These are phyloP conservation scores for Torulaspora franciscae DNA, from an alignment of 805 yeast species.

Conservation along the genomic window DNA sequence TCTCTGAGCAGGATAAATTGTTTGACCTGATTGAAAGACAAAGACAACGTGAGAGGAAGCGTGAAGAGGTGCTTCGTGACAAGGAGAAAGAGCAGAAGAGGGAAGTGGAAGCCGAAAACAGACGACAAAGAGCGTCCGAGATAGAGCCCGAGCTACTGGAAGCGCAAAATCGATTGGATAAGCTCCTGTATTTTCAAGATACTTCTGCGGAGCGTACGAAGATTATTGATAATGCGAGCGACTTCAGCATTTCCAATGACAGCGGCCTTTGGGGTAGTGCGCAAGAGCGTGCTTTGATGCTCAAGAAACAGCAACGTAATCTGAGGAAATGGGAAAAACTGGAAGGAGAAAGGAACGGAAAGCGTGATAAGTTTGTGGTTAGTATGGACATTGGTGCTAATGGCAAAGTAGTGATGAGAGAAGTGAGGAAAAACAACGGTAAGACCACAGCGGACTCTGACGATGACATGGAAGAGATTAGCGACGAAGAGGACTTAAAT, in stretches of 20 bases:
- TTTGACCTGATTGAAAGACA: conserved; percentile 56
- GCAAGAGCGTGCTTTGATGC: conserved; percentile 77
- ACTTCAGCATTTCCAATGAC: conserved; percentile 50
- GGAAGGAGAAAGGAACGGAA: conserved; percentile 58
- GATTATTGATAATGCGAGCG: conserved; percentile 90
- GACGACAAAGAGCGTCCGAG: conserved; percentile 42
- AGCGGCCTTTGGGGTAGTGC: conserved; percentile 76
- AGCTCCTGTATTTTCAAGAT: conserved; percentile 72
- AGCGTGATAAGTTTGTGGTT: conserved; percentile 62
- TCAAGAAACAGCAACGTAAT: conserved; percentile 79
- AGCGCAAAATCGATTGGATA: conserved; percentile 73
- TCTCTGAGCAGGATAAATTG: conserved; percentile 62
- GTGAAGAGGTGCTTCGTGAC: conserved; percentile 31
- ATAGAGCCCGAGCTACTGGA: conserved; percentile 52
- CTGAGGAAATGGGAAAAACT: conserved; percentile 57
- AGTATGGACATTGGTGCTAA: conserved; percentile 70
- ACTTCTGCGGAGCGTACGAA: conserved; percentile 86
- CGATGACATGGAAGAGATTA: conserved; percentile 34
- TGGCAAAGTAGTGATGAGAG: conserved; percentile 70
- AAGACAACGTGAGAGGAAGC: conserved; percentile 35
- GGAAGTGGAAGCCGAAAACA: conserved; percentile 36
- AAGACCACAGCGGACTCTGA: conserved; percentile 28
- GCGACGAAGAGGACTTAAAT: conserved; percentile 37
- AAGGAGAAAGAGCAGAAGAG: conserved; percentile 34
- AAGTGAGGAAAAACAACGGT: conserved; percentile 32